Evolutionary conservation across 495 filamentous ascomycete species (phyloP), one percentile per base, ranked within the genome.

Genomic region (Neurospora sublineolata): DNA sequence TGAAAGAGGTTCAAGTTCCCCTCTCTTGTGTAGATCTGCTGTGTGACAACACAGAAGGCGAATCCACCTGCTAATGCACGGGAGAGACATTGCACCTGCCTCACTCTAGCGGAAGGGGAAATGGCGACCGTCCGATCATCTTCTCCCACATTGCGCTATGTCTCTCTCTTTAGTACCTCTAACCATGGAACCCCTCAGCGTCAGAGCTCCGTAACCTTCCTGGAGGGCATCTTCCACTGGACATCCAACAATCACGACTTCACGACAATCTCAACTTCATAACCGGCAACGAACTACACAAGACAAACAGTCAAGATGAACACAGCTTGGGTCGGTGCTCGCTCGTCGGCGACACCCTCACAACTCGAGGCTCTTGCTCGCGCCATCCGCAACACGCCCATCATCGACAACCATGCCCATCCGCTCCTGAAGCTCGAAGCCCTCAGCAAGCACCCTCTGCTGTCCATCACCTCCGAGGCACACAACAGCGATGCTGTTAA

Each of bases 381-480:
- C 11, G 83, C 80, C 67, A 89, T 95, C 68, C 85, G 87, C 72
- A 84, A 75, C 18, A 92, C 89, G 41, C 93, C 94, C 1, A 86
- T 94, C 73, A 94, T 97, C 77, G 94, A 97, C 78, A 89, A 94
- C 77, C 94, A 97, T 81, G 92, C 91, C 42, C 93, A 97, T 77
- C 93, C 84, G 18, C 80, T 87, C 1, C 81, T 86, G 67, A 83
- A 77, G 68, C 67, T 74, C 3, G 79, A 80, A 23, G 71, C 71
- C 36, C 75, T 81, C 20, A 70, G 68, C 37, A 80, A 82, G 67
- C 79, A 93, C 74, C 82, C 94, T 1, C 83, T 97, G 33, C 79
- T 85, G 12, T 85, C 90, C 44, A 89, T 95, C 77, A 89, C 89
- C 10, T 90, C 88, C 40, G 93, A 96, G 81, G 93, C 93, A 2